A percentile compares a stretch with the other conserved stretches of the same genome.
These are phyloP conservation scores for Teratosphaeria zuluensis DNA, from an alignment of 2,329 filamentous ascomycete genomes.

Conservation along the genomic window DNA sequence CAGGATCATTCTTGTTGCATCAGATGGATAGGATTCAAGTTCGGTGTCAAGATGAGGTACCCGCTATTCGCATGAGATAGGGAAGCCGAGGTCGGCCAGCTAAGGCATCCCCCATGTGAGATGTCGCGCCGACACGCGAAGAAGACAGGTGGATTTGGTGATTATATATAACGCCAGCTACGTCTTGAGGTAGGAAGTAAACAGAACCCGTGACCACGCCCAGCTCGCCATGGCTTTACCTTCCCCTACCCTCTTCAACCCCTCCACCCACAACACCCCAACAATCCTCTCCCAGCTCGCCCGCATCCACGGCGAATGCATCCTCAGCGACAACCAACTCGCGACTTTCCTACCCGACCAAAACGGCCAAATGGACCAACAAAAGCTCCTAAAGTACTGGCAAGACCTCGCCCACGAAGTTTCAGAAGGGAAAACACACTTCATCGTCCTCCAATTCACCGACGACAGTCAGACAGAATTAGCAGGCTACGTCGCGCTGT, in stretches of 20 bases:
- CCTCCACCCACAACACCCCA: slow-evolving; percentile 32
- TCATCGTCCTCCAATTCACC: slow-evolving; percentile 36
- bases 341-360: slow-evolving; percentile 47
- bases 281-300: slow-evolving; percentile 48
- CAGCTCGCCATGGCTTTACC: slow-evolving; percentile 5
- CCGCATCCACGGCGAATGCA: slow-evolving; percentile 49
- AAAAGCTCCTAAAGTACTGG: slow-evolving; percentile 51
- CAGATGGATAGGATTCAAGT: no score
- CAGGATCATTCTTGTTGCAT: not conserved
- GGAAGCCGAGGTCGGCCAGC: no score
- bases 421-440: slow-evolving; percentile 32
- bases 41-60: no score
- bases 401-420: slow-evolving; percentile 37
- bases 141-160: no score
- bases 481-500: slow-evolving; percentile 48
- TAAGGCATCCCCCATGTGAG: no score
- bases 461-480: slow-evolving; percentile 29
- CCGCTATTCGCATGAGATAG: no score
- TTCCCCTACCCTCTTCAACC: slow-evolving; percentile 10
- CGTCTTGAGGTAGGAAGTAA: no score
- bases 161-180: no score
- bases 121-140: no score
- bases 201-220: no score
- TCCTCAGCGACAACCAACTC: slow-evolving; percentile 47
- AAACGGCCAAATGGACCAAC: slow-evolving; percentile 8